A percentile compares a stretch with the other conserved stretches of the same genome.
Evolutionary conservation across 73 alveolate species (phyloP).

Genomic region (Stentor roeselii): DNA sequence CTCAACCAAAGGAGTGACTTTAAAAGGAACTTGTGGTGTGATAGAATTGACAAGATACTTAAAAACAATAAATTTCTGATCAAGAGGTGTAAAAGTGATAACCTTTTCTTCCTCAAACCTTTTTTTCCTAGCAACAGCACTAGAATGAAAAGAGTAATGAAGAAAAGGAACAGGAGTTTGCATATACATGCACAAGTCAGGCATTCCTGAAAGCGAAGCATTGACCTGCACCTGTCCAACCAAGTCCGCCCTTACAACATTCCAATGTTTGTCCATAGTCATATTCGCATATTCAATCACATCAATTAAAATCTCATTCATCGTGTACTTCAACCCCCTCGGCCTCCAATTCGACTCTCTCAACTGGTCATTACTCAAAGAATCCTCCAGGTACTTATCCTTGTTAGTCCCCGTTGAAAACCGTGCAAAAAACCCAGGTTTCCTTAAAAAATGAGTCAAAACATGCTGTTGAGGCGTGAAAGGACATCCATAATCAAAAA

Average conservation of each 20-base stretch:
- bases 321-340: neutral
- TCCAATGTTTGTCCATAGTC: constrained; percentile 23
- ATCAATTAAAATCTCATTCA: constrained; percentile 18
- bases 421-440: constrained; percentile 22
- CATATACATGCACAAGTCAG: constrained; percentile 27
- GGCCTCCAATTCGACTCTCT: neutral
- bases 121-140: neutral
- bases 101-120: constrained; percentile 8
- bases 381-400: neutral
- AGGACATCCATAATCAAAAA: constrained; percentile 13
- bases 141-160: constrained; percentile 24
- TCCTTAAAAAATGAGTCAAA: constrained; percentile 14
- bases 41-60: neutral
- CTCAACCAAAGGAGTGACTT: neutral
- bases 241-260: neutral
- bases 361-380: constrained; percentile 8
- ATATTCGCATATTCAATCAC: constrained; percentile 23
- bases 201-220: constrained; percentile 22
- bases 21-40: neutral
- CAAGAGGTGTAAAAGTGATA: constrained; percentile 18
- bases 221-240: constrained; percentile 24
- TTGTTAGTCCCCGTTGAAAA: neutral
- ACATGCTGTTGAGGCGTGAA: constrained; percentile 20
- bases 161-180: constrained; percentile 19
- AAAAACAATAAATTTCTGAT: constrained; percentile 17